Conservation (phyloP, 2,329 filamentous ascomycete species). For the Xylariaceae sp. region DNA sequence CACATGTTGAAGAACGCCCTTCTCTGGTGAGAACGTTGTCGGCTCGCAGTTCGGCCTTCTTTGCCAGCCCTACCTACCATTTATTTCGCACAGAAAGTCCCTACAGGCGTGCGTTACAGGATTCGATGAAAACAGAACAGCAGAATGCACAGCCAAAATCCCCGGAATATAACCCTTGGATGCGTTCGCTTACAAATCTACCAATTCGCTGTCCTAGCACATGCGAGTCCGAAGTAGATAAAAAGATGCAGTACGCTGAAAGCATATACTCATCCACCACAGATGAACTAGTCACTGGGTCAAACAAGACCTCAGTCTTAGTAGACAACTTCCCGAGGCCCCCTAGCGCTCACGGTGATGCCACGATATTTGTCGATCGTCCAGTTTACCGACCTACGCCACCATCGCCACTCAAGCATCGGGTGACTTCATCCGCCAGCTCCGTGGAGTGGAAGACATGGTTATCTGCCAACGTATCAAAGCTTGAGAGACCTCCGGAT, state of each 20-base stretch:
- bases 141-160: constrained; percentile 29
- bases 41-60: constrained; percentile 52
- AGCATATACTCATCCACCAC: constrained; percentile 52
- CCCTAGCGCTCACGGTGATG: constrained; percentile 36
- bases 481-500: constrained; percentile 42
- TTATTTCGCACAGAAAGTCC: constrained; percentile 59
- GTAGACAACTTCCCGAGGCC: constrained; percentile 22
- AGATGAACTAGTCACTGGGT: constrained; percentile 19
- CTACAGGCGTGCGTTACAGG: constrained; percentile 55
- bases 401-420: constrained; percentile 30
- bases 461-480: constrained; percentile 56
- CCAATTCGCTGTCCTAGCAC: constrained; percentile 45
- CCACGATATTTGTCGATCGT: constrained; percentile 39
- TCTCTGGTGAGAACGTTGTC: constrained; percentile 37
- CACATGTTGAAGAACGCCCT: constrained; percentile 14
- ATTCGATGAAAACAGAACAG: constrained; percentile 46
- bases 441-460: constrained; percentile 57
- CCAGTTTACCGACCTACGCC: constrained; percentile 32
- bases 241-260: constrained; percentile 46
- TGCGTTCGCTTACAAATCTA: constrained; percentile 46
- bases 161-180: constrained; percentile 41
- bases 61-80: constrained; percentile 54
- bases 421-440: constrained; percentile 38
- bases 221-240: constrained; percentile 43
- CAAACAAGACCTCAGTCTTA: constrained; percentile 12